These are phyloP conservation scores for Sarocladium oryzae DNA, from an alignment of 2,329 filamentous ascomycete species.

Conservation along the genomic window DNA sequence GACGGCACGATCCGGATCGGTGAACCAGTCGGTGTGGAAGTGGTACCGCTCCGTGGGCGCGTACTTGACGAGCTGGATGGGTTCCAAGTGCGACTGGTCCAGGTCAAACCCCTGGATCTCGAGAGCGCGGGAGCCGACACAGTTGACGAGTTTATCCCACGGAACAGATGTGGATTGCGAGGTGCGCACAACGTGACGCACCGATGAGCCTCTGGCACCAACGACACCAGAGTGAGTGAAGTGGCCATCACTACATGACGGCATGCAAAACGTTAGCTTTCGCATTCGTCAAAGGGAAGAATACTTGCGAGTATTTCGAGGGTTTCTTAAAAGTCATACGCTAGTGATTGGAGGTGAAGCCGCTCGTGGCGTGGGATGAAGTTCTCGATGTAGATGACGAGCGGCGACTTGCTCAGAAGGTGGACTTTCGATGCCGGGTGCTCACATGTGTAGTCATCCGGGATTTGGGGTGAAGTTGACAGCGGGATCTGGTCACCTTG, in stretches of 20 bases:
- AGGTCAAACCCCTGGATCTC: constrained; percentile 38
- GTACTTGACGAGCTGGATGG: constrained; percentile 43
- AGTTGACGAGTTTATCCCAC: constrained; percentile 35
- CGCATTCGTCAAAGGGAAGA: no score
- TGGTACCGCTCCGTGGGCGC: constrained; percentile 37
- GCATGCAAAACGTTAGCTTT: background rate
- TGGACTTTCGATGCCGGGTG: constrained; percentile 33
- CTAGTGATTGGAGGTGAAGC: constrained; percentile 34
- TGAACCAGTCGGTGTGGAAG: constrained; percentile 47
- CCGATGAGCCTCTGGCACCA: constrained; percentile 25
- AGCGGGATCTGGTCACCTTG: constrained; percentile 7
- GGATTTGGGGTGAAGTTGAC: background rate
- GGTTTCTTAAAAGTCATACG: no score
- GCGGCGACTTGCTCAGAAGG: constrained; percentile 39
- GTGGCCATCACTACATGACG: constrained; percentile 29
- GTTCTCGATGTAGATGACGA: constrained; percentile 42
- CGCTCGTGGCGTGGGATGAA: constrained; percentile 38
- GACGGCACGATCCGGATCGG: constrained; percentile 29
- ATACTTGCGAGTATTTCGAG: no score
- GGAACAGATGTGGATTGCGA: constrained; percentile 38
- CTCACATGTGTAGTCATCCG: constrained; percentile 16
- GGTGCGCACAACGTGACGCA: constrained; percentile 32
- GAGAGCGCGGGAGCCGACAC: constrained; percentile 40
- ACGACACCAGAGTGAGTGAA: constrained; percentile 39
- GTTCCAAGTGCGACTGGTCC: constrained; percentile 33